Conservation (phyloP, 176 grass and related monocot genomes). For the Eleusine indica region DNA sequence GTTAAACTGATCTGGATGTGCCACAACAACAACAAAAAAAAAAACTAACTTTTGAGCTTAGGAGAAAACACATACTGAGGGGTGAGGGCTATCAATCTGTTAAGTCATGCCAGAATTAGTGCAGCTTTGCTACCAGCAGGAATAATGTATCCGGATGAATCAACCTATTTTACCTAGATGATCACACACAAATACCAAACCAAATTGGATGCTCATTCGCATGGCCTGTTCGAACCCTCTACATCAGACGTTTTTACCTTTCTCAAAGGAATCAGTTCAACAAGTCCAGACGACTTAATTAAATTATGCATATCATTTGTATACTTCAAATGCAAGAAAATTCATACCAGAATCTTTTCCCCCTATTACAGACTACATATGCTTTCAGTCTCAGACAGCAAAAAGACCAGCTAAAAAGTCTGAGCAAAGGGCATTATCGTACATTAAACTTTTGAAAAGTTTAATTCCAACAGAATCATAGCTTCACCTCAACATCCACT, state of each 20-base stretch:
- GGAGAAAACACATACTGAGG: not conserved
- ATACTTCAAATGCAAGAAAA: constrained; percentile 29
- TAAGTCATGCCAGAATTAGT: not conserved
- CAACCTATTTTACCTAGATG: not conserved
- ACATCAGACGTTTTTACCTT: not conserved
- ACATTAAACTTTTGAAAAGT: constrained; percentile 24
- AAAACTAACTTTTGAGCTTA: not conserved
- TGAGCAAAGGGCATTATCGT: constrained; percentile 20
- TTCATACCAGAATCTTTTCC: constrained; percentile 22
- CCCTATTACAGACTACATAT: constrained; percentile 47
- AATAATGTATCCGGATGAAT: not conserved
- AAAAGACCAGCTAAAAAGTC: constrained; percentile 20
- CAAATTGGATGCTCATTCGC: not conserved
- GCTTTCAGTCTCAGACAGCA: constrained; percentile 32
- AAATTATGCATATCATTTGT: not conserved
- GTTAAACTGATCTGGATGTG: not conserved
- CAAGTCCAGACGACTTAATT: not conserved
- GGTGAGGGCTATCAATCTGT: not conserved
- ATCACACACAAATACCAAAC: not conserved
- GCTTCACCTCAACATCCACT: constrained; percentile 96
- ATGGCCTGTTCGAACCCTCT: not conserved
- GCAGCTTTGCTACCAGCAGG: not conserved
- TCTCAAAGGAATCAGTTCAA: not conserved
- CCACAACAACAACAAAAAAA: not conserved
- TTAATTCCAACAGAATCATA: constrained; percentile 59